Conservation (phyloP, 805 yeast genomes). For the Nakazawaea ishiwadae region DNA sequence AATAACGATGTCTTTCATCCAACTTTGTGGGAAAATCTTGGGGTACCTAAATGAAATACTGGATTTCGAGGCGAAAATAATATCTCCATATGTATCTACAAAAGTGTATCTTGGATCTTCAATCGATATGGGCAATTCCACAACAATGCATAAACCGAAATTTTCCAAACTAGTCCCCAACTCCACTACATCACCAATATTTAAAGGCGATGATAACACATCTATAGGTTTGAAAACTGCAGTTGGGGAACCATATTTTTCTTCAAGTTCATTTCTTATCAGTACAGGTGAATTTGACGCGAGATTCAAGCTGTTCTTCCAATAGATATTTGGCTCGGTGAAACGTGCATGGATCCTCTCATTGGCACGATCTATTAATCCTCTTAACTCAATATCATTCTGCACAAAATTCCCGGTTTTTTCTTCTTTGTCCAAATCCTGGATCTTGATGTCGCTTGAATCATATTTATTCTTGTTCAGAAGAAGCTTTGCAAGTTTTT, state of each 20-base stretch:
- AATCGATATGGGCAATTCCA: constrained; percentile 43
- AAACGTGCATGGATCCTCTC: constrained; percentile 21
- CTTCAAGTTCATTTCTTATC: constrained; percentile 13
- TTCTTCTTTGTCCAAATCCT: background rate
- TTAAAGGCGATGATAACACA: constrained; percentile 24
- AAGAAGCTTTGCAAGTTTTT: background rate
- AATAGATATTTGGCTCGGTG: constrained; percentile 24
- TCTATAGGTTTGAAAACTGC: constrained; percentile 15
- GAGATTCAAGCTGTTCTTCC: constrained; percentile 20
- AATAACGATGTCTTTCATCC: constrained; percentile 26
- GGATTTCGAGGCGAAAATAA: constrained; percentile 41
- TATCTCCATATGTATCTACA: constrained; percentile 51
- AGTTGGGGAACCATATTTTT: constrained; percentile 16
- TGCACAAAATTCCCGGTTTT: background rate
- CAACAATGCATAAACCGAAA: constrained; percentile 48
- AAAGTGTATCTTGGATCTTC: constrained; percentile 54
- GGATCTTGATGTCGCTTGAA: background rate
- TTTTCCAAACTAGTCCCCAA: constrained; percentile 36
- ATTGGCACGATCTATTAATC: constrained; percentile 18
- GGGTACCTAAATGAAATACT: constrained; percentile 52
- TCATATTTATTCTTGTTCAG: background rate
- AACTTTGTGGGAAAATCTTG: constrained; percentile 35
- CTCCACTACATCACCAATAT: constrained; percentile 63
- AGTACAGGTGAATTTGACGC: constrained; percentile 14
- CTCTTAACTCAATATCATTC: constrained; percentile 20